Conservation (phyloP, 306 rosid genomes). For the peach (Prunus persica) region Prunus_persica_NCBIv2 NC_034014.1:30679001-30679500, state of each 20-base stretch:
- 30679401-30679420: too few relatives aligned
- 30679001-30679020: neutral
- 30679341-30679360: neutral
- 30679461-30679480: too few relatives aligned
- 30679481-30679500: too few relatives aligned
- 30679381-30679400: neutral
- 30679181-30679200: neutral
- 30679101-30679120: neutral
- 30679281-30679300: neutral
- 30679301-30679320: neutral
- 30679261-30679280: neutral
- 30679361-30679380: neutral
- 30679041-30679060: neutral
- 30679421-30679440: too few relatives aligned
- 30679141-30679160: neutral
- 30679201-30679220: neutral
- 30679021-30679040: neutral
- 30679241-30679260: too few relatives aligned
- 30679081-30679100: neutral
- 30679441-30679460: too few relatives aligned
- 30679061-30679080: neutral
- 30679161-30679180: conserved; percentile 2
- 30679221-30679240: neutral
- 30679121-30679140: neutral
- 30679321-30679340: neutral